These are phyloP conservation scores for Curvularia lunata DNA, from an alignment of 2,329 filamentous ascomycete species.

Conservation along the genomic window DNA sequence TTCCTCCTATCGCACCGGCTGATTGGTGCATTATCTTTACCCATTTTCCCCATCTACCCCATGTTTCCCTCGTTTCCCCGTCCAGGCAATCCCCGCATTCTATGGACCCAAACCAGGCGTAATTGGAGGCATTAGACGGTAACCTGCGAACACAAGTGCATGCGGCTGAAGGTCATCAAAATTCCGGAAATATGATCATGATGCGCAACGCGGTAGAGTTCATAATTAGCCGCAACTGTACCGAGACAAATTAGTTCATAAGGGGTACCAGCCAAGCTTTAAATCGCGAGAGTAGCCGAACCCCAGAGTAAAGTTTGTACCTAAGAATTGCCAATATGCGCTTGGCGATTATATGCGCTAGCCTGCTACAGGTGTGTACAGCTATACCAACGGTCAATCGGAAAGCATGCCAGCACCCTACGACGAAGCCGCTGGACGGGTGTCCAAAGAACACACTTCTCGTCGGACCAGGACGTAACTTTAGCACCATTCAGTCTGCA, in stretches of 20 bases:
- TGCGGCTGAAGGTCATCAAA: constrained; percentile 2
- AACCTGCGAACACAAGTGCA: neutral
- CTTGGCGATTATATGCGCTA: constrained; percentile 8
- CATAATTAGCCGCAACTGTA: neutral
- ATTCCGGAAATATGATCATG: neutral
- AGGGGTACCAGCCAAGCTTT: constrained; percentile 5
- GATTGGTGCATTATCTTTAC: constrained; percentile 33
- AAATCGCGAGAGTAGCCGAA: neutral
- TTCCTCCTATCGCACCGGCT: neutral
- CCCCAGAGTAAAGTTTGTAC: neutral
- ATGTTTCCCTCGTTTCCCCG: constrained; percentile 17
- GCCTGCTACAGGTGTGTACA: constrained; percentile 23
- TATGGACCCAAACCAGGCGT: neutral
- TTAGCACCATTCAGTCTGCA: constrained; percentile 56
- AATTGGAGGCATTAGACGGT: constrained; percentile 14
- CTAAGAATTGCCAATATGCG: constrained; percentile 18
- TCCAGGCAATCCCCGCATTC: constrained; percentile 22
- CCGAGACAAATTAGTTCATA: neutral
- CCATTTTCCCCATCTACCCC: constrained; percentile 20
- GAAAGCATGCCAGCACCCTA: constrained; percentile 48
- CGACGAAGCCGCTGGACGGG: constrained; percentile 46
- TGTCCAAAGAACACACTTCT: constrained; percentile 47
- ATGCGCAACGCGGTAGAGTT: neutral
- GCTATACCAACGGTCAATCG: constrained; percentile 27
- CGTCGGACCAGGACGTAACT: constrained; percentile 34